Conservation (phyloP, 2,329 filamentous ascomycete genomes). For the Penicillium sp. region DNA sequence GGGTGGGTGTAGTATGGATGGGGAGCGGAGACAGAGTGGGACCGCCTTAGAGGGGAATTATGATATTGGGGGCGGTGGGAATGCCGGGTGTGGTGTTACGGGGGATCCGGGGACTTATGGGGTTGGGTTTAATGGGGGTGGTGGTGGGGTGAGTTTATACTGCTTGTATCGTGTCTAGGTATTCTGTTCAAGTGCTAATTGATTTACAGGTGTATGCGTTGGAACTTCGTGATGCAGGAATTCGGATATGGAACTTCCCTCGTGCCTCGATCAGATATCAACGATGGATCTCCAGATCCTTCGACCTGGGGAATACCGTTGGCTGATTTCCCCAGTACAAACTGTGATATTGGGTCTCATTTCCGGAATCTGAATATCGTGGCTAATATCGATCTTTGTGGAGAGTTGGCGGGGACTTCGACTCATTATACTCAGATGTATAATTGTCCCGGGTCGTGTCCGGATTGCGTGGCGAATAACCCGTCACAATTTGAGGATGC, state of each 20-base stretch:
- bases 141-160: conserved; percentile 56
- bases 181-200: background rate
- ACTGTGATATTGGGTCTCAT: conserved; percentile 64
- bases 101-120: conserved; percentile 57
- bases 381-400: conserved; percentile 70
- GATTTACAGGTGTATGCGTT: conserved; percentile 60
- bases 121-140: conserved; percentile 57
- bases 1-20: conserved; percentile 59
- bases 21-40: conserved; percentile 62
- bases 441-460: conserved; percentile 60
- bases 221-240: conserved; percentile 67
- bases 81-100: conserved; percentile 65
- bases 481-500: conserved; percentile 63
- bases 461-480: conserved; percentile 63
- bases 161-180: background rate
- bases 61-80: conserved; percentile 57
- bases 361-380: conserved; percentile 71
- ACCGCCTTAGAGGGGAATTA: conserved; percentile 54
- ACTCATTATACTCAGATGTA: conserved; percentile 43
- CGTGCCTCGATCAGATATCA: conserved; percentile 57
- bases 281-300: conserved; percentile 61
- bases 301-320: conserved; percentile 66
- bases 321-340: conserved; percentile 69
- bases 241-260: conserved; percentile 67
- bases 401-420: conserved; percentile 55